Evolutionary conservation across 306 rosid species (phyloP).

Genomic region (Corylus avellana): DNA sequence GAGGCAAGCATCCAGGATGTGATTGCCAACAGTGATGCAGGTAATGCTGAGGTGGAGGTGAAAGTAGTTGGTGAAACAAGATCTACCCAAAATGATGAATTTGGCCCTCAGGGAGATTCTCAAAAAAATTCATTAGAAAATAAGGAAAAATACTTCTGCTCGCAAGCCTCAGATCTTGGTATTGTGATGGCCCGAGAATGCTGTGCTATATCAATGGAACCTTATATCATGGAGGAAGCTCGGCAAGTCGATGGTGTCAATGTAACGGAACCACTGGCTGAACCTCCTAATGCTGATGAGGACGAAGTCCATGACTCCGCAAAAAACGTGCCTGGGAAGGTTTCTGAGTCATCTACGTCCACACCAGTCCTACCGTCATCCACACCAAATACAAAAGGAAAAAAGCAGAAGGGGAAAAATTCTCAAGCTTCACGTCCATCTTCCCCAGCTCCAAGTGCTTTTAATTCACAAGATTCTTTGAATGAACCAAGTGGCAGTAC

Average conservation of each 20-base stretch:
- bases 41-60: slow-evolving; percentile 79
- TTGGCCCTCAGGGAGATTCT: slow-evolving; percentile 52
- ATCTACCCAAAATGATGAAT: slow-evolving; percentile 61
- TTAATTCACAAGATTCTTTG: slow-evolving; percentile 59
- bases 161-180: slow-evolving; percentile 98
- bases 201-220: slow-evolving; percentile 62
- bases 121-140: slow-evolving; percentile 51
- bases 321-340: slow-evolving; percentile 63
- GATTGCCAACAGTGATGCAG: slow-evolving; percentile 55
- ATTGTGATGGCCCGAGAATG: slow-evolving; percentile 88
- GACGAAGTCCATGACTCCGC: slow-evolving; percentile 58
- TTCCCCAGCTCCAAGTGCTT: slow-evolving; percentile 50
- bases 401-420: slow-evolving; percentile 74
- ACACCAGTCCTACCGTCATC: slow-evolving; percentile 40
- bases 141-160: slow-evolving; percentile 78
- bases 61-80: slow-evolving; percentile 77
- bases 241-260: slow-evolving; percentile 47
- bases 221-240: slow-evolving; percentile 49
- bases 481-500: slow-evolving; percentile 61
- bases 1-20: slow-evolving; percentile 75
- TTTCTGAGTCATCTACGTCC: slow-evolving; percentile 54
- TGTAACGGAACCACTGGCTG: slow-evolving; percentile 39
- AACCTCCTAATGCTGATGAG: slow-evolving; percentile 50
- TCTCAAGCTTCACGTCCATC: slow-evolving; percentile 62
- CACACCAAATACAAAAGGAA: slow-evolving; percentile 64